Evolutionary conservation across 2,329 filamentous ascomycete species (phyloP).

Genomic region (Ophiostoma novo-ulmi): DNA sequence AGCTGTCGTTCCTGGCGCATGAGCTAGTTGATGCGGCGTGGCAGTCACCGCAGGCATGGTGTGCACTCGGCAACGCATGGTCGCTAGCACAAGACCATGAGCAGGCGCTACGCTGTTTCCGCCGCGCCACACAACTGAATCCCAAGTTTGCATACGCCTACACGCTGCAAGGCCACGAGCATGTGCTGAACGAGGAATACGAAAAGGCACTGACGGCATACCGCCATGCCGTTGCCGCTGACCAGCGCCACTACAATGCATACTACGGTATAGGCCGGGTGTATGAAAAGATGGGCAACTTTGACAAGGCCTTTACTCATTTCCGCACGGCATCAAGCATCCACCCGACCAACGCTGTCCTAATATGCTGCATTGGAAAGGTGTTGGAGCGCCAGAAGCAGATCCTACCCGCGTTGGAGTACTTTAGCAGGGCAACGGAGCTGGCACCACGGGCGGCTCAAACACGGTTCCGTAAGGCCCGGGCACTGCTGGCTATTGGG

Average conservation of each 20-base stretch:
- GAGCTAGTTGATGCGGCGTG: constrained; percentile 82
- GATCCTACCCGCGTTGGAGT: constrained; percentile 67
- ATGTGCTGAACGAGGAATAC: constrained; percentile 93
- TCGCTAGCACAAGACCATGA: constrained; percentile 90
- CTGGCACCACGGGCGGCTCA: constrained; percentile 76
- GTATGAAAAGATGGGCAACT: constrained; percentile 85
- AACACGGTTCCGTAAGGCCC: constrained; percentile 88
- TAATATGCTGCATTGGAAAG: constrained; percentile 87
- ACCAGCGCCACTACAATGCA: constrained; percentile 92
- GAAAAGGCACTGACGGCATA: constrained; percentile 89
- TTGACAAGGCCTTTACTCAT: constrained; percentile 85
- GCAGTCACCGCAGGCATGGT: constrained; percentile 92
- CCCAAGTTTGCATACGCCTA: constrained; percentile 91
- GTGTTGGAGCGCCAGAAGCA: constrained; percentile 87
- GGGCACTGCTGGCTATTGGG: constrained; percentile 71
- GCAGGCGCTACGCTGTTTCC: constrained; percentile 90
- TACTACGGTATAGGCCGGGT: constrained; percentile 86
- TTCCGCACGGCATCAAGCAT: constrained; percentile 83
- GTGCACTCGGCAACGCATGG: constrained; percentile 89
- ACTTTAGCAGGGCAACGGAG: constrained; percentile 76
- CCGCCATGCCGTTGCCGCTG: constrained; percentile 76
- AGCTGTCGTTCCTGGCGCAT: constrained; percentile 86
- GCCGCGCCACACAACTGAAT: constrained; percentile 84
- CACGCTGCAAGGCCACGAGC: constrained; percentile 92
- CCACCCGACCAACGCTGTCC: constrained; percentile 87